Percentiles rank a stretch among this genome's conserved stretches.
Evolutionary conservation across 2,329 filamentous ascomycete genomes (phyloP).

Genomic region (Albophoma yamanashiensis): DNA sequence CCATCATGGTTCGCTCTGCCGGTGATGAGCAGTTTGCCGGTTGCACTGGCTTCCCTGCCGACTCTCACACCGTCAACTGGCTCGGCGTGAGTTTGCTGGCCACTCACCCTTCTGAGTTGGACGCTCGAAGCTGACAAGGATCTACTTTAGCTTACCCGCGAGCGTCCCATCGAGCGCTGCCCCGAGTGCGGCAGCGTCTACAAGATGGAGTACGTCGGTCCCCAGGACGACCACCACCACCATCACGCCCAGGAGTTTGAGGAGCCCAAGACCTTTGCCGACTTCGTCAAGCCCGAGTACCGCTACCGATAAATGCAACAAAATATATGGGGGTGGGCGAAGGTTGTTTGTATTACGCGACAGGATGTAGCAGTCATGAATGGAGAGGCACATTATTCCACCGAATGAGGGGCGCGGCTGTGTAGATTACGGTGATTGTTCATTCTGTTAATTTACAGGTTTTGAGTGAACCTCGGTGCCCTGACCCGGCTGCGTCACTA

Average conservation of each 20-base stretch:
- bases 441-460: conserved; percentile 24
- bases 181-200: conserved; percentile 92
- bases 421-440: conserved; percentile 31
- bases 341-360: conserved; percentile 12
- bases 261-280: conserved; percentile 93
- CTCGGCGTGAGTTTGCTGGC: conserved; percentile 59
- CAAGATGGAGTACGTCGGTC: conserved; percentile 95
- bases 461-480: conserved; percentile 15
- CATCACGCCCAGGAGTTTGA: conserved; percentile 53
- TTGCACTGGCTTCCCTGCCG: conserved; percentile 88
- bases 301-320: conserved; percentile 47
- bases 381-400: conserved; percentile 9
- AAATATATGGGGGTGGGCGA: conserved; percentile 3
- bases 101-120: background rate
- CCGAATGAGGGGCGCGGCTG: conserved; percentile 10
- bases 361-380: conserved; percentile 12
- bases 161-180: conserved; percentile 90
- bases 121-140: background rate
- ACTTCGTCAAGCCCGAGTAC: conserved; percentile 94
- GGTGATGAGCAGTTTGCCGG: conserved; percentile 95
- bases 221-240: conserved; percentile 61
- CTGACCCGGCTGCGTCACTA: background rate
- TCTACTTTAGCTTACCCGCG: conserved; percentile 58
- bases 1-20: conserved; percentile 81
- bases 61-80: conserved; percentile 88